A percentile compares a stretch with the other conserved stretches of the same genome.
Evolutionary conservation across 305 asterid genomes (phyloP).

Genomic region (Fraxinus greggii): DNA sequence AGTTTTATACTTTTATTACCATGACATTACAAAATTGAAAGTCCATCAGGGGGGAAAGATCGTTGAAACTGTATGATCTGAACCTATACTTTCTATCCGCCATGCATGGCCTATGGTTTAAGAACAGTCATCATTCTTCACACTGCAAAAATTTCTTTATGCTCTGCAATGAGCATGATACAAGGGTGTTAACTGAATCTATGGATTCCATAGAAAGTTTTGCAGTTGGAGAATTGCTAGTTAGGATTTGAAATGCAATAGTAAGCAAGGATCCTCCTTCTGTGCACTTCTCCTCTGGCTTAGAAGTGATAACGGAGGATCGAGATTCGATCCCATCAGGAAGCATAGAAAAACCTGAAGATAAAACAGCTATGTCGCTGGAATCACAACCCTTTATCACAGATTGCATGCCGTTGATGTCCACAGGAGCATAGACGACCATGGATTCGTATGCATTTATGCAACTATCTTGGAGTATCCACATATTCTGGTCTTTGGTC

Average conservation of each 20-base stretch:
- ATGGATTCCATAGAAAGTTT: conserved; percentile 51
- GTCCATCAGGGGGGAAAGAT: not conserved
- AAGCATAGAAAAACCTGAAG: conserved; percentile 87
- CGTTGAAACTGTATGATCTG: conserved; percentile 12
- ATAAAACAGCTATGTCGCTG: conserved; percentile 54
- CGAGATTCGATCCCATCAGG: conserved; percentile 72
- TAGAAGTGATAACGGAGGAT: conserved; percentile 57
- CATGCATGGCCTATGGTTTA: not conserved
- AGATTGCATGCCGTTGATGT: conserved; percentile 59
- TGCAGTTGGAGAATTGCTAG: conserved; percentile 53
- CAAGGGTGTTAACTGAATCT: conserved; percentile 57
- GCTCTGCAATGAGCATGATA: conserved; percentile 63
- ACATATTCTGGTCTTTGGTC: conserved; percentile 41
- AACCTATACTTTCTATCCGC: not conserved
- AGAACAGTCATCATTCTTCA: conserved; percentile 42
- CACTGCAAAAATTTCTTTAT: conserved; percentile 70
- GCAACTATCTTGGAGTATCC: conserved; percentile 76
- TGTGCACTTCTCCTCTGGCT: conserved; percentile 57
- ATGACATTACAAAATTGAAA: conserved; percentile 21
- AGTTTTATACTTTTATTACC: conserved; percentile 8
- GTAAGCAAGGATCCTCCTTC: conserved; percentile 84
- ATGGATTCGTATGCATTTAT: conserved; percentile 63
- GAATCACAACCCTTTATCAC: conserved; percentile 83
- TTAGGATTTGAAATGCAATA: conserved; percentile 63
- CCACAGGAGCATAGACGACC: conserved; percentile 70